Evolutionary conservation across 352 stramenopile genomes (phyloP).

Genomic region (Globisporangium nunn): DNA sequence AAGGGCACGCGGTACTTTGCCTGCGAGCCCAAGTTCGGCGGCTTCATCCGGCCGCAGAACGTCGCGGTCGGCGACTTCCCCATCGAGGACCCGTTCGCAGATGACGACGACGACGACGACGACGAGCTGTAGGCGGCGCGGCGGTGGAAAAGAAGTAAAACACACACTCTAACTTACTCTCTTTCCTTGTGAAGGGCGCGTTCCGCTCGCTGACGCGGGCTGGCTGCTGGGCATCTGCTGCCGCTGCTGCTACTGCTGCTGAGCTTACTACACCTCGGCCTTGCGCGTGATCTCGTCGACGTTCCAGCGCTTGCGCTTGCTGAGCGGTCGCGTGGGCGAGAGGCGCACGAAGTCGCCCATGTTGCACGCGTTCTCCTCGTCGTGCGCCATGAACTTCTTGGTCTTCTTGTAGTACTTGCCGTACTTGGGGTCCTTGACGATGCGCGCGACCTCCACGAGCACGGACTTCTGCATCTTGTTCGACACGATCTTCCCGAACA

Average conservation of each 20-base stretch:
- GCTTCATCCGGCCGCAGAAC: slow-evolving; percentile 94
- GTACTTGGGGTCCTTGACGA: slow-evolving; percentile 93
- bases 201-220: background rate
- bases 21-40: slow-evolving; percentile 87
- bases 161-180: slow-evolving; percentile 47
- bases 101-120: slow-evolving; percentile 61
- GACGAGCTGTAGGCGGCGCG: slow-evolving; percentile 54
- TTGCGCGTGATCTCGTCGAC: slow-evolving; percentile 87
- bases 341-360: slow-evolving; percentile 84
- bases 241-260: slow-evolving; percentile 1
- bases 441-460: slow-evolving; percentile 92
- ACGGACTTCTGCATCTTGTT: slow-evolving; percentile 97
- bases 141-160: slow-evolving; percentile 13
- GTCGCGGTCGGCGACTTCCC: slow-evolving; percentile 92
- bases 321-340: slow-evolving; percentile 67
- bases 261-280: slow-evolving; percentile 54
- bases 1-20: slow-evolving; percentile 92
- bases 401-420: slow-evolving; percentile 94
- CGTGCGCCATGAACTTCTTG: slow-evolving; percentile 97
- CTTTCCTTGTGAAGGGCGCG: slow-evolving; percentile 15
- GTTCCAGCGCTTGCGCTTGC: slow-evolving; percentile 87
- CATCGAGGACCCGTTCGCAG: slow-evolving; percentile 66
- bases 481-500: slow-evolving; percentile 94
- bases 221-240: no score
- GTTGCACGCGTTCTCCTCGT: slow-evolving; percentile 92